Conservation (phyloP, 352 stramenopile species). For the Pythium sukuiense region DNA sequence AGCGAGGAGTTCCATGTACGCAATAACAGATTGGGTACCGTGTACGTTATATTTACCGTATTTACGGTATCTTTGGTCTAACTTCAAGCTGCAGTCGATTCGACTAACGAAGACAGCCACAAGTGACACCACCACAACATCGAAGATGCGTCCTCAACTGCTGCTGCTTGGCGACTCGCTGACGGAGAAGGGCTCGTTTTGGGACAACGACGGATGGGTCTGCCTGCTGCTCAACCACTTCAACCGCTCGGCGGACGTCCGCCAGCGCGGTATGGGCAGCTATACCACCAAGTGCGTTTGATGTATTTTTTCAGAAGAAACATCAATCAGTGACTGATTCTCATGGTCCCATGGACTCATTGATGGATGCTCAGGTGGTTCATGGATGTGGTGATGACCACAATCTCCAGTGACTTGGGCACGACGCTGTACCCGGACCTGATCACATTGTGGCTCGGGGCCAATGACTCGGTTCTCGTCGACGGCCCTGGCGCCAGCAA, state of each 20-base stretch:
- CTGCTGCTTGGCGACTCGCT: constrained; percentile 70
- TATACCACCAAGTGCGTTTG: constrained; percentile 52
- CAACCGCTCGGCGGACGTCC: constrained; percentile 47
- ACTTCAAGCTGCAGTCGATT: background rate
- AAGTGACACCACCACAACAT: too few species aligned
- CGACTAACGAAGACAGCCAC: background rate
- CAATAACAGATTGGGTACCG: too few species aligned
- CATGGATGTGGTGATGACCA: constrained; percentile 31
- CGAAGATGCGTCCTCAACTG: constrained; percentile 34
- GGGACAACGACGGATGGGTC: constrained; percentile 42
- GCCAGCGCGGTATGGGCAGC: constrained; percentile 50
- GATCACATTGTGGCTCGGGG: constrained; percentile 50
- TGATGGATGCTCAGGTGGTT: constrained; percentile 24
- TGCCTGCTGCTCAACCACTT: constrained; percentile 53
- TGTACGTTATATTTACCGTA: background rate
- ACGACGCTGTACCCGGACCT: constrained; percentile 28
- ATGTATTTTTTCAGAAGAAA: too few species aligned
- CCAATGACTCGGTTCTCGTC: constrained; percentile 48
- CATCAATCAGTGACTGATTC: background rate
- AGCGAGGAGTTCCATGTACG: background rate
- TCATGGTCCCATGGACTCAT: background rate
- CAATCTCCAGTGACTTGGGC: constrained; percentile 32
- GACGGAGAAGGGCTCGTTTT: constrained; percentile 45
- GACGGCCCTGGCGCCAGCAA: constrained; percentile 35
- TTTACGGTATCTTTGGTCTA: background rate